phyloP scores from a whole-genome alignment of 768 basidiomycete species.

The Boletus sp. region DNA sequence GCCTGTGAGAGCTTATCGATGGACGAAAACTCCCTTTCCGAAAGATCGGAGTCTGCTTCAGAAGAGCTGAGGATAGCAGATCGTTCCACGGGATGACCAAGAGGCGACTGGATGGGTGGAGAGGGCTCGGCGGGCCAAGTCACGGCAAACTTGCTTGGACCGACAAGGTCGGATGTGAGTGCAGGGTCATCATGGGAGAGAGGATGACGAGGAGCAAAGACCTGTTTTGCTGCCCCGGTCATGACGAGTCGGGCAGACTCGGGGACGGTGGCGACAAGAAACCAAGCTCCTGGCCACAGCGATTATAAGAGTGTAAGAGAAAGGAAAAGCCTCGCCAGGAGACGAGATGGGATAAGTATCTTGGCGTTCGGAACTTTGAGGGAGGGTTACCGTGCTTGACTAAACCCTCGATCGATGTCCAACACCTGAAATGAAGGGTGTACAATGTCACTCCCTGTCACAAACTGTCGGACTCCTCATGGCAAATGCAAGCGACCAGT shows the following conservation, averaged over 20 bases:
- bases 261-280: conserved; percentile 10
- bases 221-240: conserved; percentile 31
- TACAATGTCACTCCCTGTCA: conserved; percentile 29
- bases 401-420: conserved; percentile 31
- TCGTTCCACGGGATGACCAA: conserved; percentile 34
- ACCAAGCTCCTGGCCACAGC: conserved; percentile 14
- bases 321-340: conserved; percentile 27
- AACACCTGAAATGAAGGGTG: conserved; percentile 21
- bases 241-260: conserved; percentile 14
- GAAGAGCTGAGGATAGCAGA: conserved; percentile 45
- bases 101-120: conserved; percentile 38
- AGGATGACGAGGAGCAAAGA: conserved; percentile 53
- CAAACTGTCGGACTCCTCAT: conserved; percentile 27
- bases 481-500: conserved; percentile 19
- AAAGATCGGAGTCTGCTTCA: conserved; percentile 51
- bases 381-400: conserved; percentile 10
- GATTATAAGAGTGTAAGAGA: conserved; percentile 11
- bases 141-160: conserved; percentile 58
- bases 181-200: conserved; percentile 41
- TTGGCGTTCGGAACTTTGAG: conserved; percentile 12
- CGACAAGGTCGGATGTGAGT: conserved; percentile 43
- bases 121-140: conserved; percentile 53
- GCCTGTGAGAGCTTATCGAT: conserved; percentile 32
- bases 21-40: conserved; percentile 42
- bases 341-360: conserved; percentile 18